phyloP scores from a whole-genome alignment of 2,329 filamentous ascomycete genomes.

The Bipolaris cookei region DNA sequence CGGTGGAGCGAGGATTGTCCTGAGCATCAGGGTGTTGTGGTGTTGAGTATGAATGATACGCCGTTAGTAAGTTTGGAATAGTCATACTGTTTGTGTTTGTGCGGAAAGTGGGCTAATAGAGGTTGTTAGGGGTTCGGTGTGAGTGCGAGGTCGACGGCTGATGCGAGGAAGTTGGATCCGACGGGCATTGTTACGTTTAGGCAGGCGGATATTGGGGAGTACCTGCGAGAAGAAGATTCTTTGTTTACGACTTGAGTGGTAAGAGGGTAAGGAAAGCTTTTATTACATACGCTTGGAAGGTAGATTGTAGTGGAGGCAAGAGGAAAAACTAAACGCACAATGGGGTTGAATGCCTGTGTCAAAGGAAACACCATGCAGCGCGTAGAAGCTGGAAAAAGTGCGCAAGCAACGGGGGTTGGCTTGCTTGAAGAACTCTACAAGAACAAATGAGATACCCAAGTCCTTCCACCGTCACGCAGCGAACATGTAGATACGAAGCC shows the following conservation, averaged over 20 bases:
- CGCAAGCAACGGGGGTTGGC: neutral
- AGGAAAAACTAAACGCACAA: neutral
- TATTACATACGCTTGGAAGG: constrained; percentile 1
- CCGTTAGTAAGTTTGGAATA: constrained; percentile 61
- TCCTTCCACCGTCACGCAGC: neutral
- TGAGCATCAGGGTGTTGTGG: constrained; percentile 88
- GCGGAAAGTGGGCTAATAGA: too few relatives aligned
- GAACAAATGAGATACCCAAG: constrained; percentile 15
- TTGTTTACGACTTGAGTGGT: constrained; percentile 61
- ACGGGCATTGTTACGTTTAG: constrained; percentile 89
- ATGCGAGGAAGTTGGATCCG: constrained; percentile 83
- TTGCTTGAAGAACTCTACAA: constrained; percentile 4
- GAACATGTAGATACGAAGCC: neutral
- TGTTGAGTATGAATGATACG: constrained; percentile 90
- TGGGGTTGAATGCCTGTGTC: neutral
- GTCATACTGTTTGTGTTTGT: neutral
- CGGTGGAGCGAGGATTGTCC: constrained; percentile 90
- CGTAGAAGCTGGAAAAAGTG: neutral
- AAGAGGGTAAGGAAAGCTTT: neutral
- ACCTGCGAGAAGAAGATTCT: constrained; percentile 80
- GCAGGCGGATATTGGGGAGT: constrained; percentile 94
- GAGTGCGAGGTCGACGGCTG: constrained; percentile 83
- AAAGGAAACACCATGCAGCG: neutral
- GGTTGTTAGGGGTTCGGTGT: constrained; percentile 85
- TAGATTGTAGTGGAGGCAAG: neutral